Percentiles rank a stretch among this genome's conserved stretches.
phyloP scores from a whole-genome alignment of 1,284 basidiomycete species.

The Irpex rosettiformis region DNA sequence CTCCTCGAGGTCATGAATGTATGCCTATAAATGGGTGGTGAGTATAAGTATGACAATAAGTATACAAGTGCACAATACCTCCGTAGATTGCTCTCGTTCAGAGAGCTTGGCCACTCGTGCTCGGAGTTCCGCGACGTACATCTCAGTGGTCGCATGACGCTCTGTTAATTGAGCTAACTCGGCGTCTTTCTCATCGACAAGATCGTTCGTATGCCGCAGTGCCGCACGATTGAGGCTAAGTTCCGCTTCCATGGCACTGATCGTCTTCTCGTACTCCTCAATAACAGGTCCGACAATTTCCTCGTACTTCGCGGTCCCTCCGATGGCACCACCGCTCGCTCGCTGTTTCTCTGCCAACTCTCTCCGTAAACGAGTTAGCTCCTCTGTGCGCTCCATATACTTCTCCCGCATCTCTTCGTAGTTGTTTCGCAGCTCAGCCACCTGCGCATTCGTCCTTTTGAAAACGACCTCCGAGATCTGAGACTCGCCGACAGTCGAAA shows the following conservation, averaged over 20 bases:
- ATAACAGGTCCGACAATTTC: conserved; percentile 98
- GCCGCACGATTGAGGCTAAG: conserved; percentile 88
- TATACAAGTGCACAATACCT: conserved; percentile 45
- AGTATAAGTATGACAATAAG: conserved; percentile 8
- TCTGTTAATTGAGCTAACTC: conserved; percentile 67
- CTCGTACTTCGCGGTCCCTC: conserved; percentile 83
- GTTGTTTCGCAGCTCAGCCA: conserved; percentile 76
- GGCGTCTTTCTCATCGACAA: conserved; percentile 87
- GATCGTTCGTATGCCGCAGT: conserved; percentile 84
- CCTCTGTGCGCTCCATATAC: conserved; percentile 83
- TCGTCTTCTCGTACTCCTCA: conserved; percentile 98
- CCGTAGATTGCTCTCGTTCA: conserved; percentile 88
- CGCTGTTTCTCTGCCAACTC: conserved; percentile 76
- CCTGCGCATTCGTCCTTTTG: conserved; percentile 72
- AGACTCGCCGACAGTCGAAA: conserved; percentile 9
- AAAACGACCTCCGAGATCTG: conserved; percentile 48
- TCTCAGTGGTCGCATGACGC: conserved; percentile 74
- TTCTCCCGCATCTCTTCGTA: conserved; percentile 78
- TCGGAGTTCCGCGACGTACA: conserved; percentile 85
- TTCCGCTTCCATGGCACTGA: conserved; percentile 93
- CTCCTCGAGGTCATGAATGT: conserved; percentile 89
- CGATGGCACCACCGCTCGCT: conserved; percentile 52
- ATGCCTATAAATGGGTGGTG: conserved; percentile 50
- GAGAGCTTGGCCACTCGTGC: conserved; percentile 76
- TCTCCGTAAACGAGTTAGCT: conserved; percentile 73